Base-by-base conservation (phyloP, 306 rosid species). In the Malus sieversii region DNA sequence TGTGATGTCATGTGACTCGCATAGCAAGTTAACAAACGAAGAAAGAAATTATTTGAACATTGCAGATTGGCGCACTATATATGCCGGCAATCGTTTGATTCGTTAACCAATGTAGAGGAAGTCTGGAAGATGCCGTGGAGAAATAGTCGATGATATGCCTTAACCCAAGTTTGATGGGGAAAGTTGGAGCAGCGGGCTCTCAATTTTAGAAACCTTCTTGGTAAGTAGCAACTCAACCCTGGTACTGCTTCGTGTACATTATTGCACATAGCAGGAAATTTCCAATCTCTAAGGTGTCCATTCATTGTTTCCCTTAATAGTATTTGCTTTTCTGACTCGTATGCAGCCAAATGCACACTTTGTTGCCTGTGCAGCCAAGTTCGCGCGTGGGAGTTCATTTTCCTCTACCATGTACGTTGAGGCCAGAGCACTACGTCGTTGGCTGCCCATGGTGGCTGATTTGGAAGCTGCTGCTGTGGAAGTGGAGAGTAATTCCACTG, bases 201-300 rank as follows among this genome's bases (percentile, higher is more conserved):
- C 95, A 2, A 55, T n/a, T 67, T 72, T 57, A 80, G 88, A 79
- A 94, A 91, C 53, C 87, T 86, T 73, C 87, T 94, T 6, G 82
- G 84, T 69, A 90, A 86, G 35, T 33, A 33, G 35, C 30, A 88
- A 86, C 88, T 88, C 93, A 94, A 84, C 95, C 97, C 51, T 92
- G 98, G 96, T 94, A 85, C 77, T 76, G 67, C 68, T 46, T 44
- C 72, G 33, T 78, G 75, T 65, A 42, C 72, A 66, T 15, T 44
- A 48, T 63, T 10, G 71, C 33, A 59, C 40, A 62, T 63, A 12
- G 67, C 61, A 22, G 27, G 35, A 5, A 33, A 33, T 33, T 33
- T 33, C 35, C 35, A 5, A 33, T 33, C 6, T 5, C 6, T 33
- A 5, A 33, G 35, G 35, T 33, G 35, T 5, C 35, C 35, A 33